Percentiles rank a stretch among this genome's conserved stretches.
phyloP scores from a whole-genome alignment of 2,329 filamentous ascomycete genomes.

The Fusarium keratoplasticum region DNA sequence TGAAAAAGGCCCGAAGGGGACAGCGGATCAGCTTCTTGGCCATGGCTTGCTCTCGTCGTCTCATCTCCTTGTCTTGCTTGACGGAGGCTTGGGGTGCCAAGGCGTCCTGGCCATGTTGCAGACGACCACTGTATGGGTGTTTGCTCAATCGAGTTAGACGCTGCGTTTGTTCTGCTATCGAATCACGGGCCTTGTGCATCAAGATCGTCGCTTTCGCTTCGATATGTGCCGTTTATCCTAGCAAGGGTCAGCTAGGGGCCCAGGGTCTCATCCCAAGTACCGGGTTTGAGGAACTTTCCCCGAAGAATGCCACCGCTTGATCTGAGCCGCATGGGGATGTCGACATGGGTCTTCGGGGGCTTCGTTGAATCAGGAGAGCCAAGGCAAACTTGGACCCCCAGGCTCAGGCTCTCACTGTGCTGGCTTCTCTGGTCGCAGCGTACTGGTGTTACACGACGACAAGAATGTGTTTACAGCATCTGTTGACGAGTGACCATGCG shows the following conservation, averaged over 20 bases:
- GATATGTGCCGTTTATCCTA: constrained; percentile 6
- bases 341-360: constrained; percentile 14
- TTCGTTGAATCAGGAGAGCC: constrained; percentile 3
- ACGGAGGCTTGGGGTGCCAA: not conserved
- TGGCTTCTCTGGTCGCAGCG: not conserved
- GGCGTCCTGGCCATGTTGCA: not conserved
- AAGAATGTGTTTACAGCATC: constrained; percentile 18
- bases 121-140: constrained; percentile 4
- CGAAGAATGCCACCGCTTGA: constrained; percentile 1
- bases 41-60: not conserved
- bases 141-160: constrained; percentile 24
- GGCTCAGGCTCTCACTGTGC: not conserved
- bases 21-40: not conserved
- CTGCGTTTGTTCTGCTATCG: constrained; percentile 25
- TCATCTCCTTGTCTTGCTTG: not conserved
- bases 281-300: constrained; percentile 5
- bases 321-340: constrained; percentile 2
- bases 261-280: constrained; percentile 19
- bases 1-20: not conserved
- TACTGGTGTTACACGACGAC: constrained; percentile 31
- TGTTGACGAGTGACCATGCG: constrained; percentile 36
- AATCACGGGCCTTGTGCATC: constrained; percentile 20
- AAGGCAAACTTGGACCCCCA: constrained; percentile 11
- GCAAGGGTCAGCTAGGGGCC: constrained; percentile 2
- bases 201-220: constrained; percentile 10